phyloP scores from a whole-genome alignment of 2,329 filamentous ascomycete genomes.

The Sporothrix protearum region DNA sequence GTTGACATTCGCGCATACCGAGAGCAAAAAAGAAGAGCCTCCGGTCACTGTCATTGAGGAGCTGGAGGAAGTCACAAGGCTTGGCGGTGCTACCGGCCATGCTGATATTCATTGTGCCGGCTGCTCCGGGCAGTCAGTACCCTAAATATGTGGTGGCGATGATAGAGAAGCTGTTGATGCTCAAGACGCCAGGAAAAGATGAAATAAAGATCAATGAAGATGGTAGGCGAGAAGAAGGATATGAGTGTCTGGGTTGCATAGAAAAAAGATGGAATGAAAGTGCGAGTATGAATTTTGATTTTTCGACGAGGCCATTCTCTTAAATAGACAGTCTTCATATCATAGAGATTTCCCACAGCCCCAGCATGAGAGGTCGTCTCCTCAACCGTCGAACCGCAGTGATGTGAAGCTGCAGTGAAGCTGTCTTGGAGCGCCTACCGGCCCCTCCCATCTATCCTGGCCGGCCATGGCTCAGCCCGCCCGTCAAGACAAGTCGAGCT shows the following conservation, averaged over 20 bases:
- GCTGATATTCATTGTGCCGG: conserved; percentile 4
- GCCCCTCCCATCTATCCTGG: neutral
- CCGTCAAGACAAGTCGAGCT: neutral
- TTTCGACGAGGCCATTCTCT: neutral
- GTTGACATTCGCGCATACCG: neutral
- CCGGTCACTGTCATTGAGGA: neutral
- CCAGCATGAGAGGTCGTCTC: neutral
- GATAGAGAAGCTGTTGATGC: neutral
- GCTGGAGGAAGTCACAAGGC: conserved; percentile 10
- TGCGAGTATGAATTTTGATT: neutral
- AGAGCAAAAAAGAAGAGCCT: neutral
- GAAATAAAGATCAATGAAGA: neutral
- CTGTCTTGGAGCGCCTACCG: neutral
- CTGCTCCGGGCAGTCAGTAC: neutral
- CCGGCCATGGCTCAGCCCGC: conserved; percentile 8
- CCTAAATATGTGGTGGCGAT: neutral
- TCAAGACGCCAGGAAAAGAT: neutral
- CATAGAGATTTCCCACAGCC: neutral
- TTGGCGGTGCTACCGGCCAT: neutral
- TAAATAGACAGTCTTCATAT: neutral
- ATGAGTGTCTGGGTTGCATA: neutral
- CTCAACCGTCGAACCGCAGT: neutral
- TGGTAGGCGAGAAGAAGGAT: neutral
- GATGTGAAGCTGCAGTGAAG: neutral
- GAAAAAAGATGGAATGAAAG: neutral